These are phyloP conservation scores for Polygonum aviculare DNA, from an alignment of 148 eudicot species.

Conservation along the genomic window DNA sequence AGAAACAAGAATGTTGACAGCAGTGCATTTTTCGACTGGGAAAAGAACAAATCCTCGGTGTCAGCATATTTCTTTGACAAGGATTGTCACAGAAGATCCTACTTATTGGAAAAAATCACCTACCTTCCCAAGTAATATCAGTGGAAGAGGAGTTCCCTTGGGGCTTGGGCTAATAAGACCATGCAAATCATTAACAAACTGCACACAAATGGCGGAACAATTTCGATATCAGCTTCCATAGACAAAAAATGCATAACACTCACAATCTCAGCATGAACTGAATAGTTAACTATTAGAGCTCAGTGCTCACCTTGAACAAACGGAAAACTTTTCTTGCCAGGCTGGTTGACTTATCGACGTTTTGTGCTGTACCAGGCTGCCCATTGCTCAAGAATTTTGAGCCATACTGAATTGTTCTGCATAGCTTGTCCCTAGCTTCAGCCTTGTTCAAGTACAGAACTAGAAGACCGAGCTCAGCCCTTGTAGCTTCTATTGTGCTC, in stretches of 20 bases:
- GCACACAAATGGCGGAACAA: constrained; percentile 14
- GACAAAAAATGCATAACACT: neutral
- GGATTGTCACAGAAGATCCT: neutral
- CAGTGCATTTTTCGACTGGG: constrained; percentile 89
- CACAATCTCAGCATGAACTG: neutral
- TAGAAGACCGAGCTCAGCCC: constrained; percentile 78
- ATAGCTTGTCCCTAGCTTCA: constrained; percentile 97
- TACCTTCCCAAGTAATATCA: constrained; percentile 90
- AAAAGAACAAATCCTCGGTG: constrained; percentile 8
- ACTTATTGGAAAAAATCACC: neutral
- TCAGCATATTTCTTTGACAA: constrained; percentile 1
- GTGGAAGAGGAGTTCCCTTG: constrained; percentile 88
- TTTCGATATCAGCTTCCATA: constrained; percentile 7
- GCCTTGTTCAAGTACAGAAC: constrained; percentile 93
- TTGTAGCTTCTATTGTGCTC: constrained; percentile 64
- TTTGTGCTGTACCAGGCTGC: constrained; percentile 93
- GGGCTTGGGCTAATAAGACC: constrained; percentile 79
- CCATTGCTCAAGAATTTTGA: constrained; percentile 92
- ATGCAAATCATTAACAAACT: constrained; percentile 96
- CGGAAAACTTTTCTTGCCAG: constrained; percentile 97
- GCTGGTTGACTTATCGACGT: constrained; percentile 88
- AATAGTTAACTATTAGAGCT: neutral
- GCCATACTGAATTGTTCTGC: constrained; percentile 98
- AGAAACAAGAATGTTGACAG: constrained; percentile 95
- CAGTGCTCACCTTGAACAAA: constrained; percentile 66